These are phyloP conservation scores for Aphanocladium album DNA, from an alignment of 2,329 filamentous ascomycete species.

Conservation along the genomic window DNA sequence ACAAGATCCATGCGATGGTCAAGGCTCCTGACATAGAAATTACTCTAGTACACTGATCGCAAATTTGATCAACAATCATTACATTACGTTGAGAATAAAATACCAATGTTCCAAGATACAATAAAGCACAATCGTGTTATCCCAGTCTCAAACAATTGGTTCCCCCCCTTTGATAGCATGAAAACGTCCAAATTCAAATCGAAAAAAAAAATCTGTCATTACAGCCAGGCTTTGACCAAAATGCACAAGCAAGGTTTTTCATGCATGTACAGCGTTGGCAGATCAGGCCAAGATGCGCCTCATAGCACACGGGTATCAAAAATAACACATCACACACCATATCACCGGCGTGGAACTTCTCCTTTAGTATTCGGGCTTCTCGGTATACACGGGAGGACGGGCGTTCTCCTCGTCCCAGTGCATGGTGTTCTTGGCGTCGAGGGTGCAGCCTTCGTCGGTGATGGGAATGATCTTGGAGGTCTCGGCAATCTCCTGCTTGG, in stretches of 20 bases:
- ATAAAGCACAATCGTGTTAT: not conserved
- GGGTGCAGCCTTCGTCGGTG: conserved; percentile 64
- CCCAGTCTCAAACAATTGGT: not conserved
- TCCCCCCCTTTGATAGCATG: not conserved
- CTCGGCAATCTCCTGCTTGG: conserved; percentile 64
- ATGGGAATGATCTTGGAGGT: conserved; percentile 63
- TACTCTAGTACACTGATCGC: too few species aligned
- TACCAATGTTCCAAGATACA: not conserved
- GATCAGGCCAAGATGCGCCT: conserved; percentile 1
- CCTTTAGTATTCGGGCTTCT: conserved; percentile 40
- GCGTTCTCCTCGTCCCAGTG: conserved; percentile 37
- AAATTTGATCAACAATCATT: not conserved
- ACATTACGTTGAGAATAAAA: conserved; percentile 1
- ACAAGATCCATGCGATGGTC: too few species aligned
- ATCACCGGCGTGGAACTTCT: too few species aligned
- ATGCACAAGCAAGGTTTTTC: not conserved
- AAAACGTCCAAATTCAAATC: not conserved
- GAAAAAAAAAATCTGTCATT: not conserved
- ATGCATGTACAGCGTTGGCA: not conserved
- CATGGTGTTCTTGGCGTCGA: conserved; percentile 59
- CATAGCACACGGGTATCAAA: conserved; percentile 12
- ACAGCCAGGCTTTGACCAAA: not conserved
- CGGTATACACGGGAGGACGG: conserved; percentile 39
- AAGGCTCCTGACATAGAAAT: too few species aligned
- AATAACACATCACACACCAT: not conserved